Percentiles rank a stretch among this genome's conserved stretches.
phyloP scores from a whole-genome alignment of 495 filamentous ascomycete genomes.

The Penicillium tannophilum region DNA sequence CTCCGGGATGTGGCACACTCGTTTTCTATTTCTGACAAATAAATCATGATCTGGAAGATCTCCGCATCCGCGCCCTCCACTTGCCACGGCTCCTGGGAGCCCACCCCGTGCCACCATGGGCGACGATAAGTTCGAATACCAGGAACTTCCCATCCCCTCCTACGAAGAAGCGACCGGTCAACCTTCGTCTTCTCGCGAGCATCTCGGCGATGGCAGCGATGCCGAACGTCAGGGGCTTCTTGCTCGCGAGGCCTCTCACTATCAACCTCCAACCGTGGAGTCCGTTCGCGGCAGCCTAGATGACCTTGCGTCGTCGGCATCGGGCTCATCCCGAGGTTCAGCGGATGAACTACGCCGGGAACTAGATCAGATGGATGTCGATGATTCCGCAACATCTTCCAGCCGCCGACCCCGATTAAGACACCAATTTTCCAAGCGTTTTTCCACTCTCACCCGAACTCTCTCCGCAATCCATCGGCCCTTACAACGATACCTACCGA shows the following conservation, averaged over 20 bases:
- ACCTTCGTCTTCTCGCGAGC: slow-evolving; percentile 63
- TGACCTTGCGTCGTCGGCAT: slow-evolving; percentile 47
- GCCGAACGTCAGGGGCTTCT: slow-evolving; percentile 65
- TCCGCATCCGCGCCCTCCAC: slow-evolving; percentile 32
- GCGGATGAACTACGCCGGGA: slow-evolving; percentile 70
- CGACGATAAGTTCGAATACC: slow-evolving; percentile 64
- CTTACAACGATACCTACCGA: slow-evolving; percentile 53
- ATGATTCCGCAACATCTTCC: slow-evolving; percentile 61
- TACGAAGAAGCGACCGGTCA: slow-evolving; percentile 88
- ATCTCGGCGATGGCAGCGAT: slow-evolving; percentile 60
- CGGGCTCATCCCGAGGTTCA: slow-evolving; percentile 46
- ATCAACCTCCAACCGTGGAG: slow-evolving; percentile 77
- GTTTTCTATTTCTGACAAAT: slow-evolving; percentile 27
- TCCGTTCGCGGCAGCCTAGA: slow-evolving; percentile 64
- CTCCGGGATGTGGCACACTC: slow-evolving; percentile 36
- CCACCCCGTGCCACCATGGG: slow-evolving; percentile 48
- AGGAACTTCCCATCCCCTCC: slow-evolving; percentile 80
- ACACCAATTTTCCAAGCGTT: slow-evolving; percentile 55
- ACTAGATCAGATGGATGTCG: slow-evolving; percentile 87
- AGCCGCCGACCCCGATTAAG: slow-evolving; percentile 41
- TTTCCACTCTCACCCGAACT: slow-evolving; percentile 54
- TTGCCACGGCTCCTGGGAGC: slow-evolving; percentile 40
- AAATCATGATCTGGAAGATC: slow-evolving; percentile 51
- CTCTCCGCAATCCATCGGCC: slow-evolving; percentile 59
- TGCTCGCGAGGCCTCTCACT: slow-evolving; percentile 46